phyloP scores from a whole-genome alignment of 202 grass and related monocot species.

The Brachypodium distachyon region DNA sequence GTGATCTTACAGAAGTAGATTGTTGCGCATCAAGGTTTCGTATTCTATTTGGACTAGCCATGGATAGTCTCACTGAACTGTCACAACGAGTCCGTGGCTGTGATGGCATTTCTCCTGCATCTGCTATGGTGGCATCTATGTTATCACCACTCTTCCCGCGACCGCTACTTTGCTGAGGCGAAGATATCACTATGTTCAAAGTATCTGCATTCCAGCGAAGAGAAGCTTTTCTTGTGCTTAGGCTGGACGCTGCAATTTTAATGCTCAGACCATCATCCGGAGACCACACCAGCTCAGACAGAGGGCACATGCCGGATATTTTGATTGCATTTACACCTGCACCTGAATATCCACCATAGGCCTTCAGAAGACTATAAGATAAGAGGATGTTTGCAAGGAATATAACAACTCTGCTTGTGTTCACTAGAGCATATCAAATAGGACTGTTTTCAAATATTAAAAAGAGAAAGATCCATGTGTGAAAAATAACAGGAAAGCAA shows the following conservation, averaged over 20 bases:
- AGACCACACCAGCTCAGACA: slow-evolving; percentile 92
- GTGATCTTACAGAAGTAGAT: slow-evolving; percentile 20
- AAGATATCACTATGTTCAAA: slow-evolving; percentile 63
- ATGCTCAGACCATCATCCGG: slow-evolving; percentile 66
- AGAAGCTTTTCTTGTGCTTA: slow-evolving; percentile 59
- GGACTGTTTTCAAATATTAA: background rate
- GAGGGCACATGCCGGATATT: slow-evolving; percentile 49
- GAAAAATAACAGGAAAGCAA: background rate
- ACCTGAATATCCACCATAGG: slow-evolving; percentile 42
- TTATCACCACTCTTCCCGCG: slow-evolving; percentile 23
- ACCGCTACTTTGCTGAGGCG: slow-evolving; percentile 36
- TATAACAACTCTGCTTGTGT: background rate
- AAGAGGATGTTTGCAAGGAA: background rate
- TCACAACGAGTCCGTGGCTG: slow-evolving; percentile 19
- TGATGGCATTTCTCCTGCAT: slow-evolving; percentile 38
- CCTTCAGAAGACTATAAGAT: slow-evolving; percentile 32
- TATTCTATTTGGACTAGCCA: slow-evolving; percentile 16
- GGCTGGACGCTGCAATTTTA: slow-evolving; percentile 55
- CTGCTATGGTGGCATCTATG: slow-evolving; percentile 10
- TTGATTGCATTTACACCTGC: slow-evolving; percentile 97
- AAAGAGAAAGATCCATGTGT: background rate
- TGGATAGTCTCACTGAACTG: slow-evolving; percentile 29
- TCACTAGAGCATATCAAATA: background rate
- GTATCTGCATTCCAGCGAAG: slow-evolving; percentile 74
- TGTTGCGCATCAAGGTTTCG: slow-evolving; percentile 34